phyloP scores from a whole-genome alignment of 2,329 filamentous ascomycete species.

The Dendryphion nanum region DNA sequence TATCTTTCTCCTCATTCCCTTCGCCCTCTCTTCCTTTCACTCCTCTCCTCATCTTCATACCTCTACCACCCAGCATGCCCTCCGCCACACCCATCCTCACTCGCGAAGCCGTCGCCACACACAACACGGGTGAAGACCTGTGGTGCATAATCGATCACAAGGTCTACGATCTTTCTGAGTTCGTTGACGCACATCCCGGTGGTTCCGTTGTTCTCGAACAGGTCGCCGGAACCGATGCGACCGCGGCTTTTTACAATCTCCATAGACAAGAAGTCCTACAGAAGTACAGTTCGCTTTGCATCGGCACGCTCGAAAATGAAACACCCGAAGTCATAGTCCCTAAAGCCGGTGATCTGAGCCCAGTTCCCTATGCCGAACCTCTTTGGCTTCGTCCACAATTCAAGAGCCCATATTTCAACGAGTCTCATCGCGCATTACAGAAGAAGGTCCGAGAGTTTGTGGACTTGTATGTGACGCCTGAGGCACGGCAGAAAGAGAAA shows the following conservation, averaged over 20 bases:
- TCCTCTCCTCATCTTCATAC: neutral
- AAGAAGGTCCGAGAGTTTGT: constrained; percentile 71
- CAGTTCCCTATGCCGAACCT: constrained; percentile 81
- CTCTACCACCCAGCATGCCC: neutral
- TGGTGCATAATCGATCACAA: constrained; percentile 86
- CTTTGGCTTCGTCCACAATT: constrained; percentile 77
- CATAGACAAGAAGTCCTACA: constrained; percentile 86
- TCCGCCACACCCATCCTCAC: constrained; percentile 39
- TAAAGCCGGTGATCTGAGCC: constrained; percentile 68
- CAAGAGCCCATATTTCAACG: constrained; percentile 77
- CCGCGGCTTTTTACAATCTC: constrained; percentile 83
- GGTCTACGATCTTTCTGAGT: constrained; percentile 84
- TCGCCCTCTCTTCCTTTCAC: neutral
- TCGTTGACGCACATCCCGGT: constrained; percentile 80
- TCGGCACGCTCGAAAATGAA: constrained; percentile 75
- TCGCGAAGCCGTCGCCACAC: constrained; percentile 66
- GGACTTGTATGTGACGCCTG: constrained; percentile 68
- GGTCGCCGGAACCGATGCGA: constrained; percentile 79
- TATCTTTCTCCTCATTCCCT: neutral
- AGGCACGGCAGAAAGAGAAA: constrained; percentile 73
- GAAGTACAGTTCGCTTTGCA: constrained; percentile 72
- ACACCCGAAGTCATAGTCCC: constrained; percentile 70
- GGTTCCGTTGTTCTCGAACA: constrained; percentile 77
- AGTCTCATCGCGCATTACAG: constrained; percentile 68
- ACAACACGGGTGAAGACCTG: constrained; percentile 72